Conservation (phyloP, 2,329 filamentous ascomycete genomes). For the Proliferodiscus dingleyae region DNA sequence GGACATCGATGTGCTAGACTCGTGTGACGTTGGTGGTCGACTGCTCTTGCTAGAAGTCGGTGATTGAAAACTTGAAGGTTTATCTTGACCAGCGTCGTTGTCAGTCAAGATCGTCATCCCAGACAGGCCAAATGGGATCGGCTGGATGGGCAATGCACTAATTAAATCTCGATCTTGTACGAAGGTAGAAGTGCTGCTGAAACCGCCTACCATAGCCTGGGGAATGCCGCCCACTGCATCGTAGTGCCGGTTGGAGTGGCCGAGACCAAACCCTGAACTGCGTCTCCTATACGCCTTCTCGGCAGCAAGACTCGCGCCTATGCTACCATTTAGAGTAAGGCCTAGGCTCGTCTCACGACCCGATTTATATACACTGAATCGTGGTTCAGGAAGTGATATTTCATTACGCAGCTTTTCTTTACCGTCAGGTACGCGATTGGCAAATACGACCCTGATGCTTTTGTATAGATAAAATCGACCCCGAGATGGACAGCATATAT, state of each 20-base stretch:
- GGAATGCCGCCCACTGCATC: conserved; percentile 28
- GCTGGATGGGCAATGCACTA: conserved; percentile 37
- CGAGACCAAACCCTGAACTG: conserved; percentile 45
- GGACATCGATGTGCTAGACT: conserved; percentile 23
- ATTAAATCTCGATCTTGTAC: conserved; percentile 22
- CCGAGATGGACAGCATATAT: conserved; percentile 82
- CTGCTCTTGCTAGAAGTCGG: conserved; percentile 30
- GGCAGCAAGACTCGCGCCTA: conserved; percentile 47
- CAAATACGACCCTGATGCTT: conserved; percentile 89
- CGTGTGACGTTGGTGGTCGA: conserved; percentile 31
- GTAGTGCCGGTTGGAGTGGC: conserved; percentile 25
- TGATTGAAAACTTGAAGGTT: conserved; percentile 29
- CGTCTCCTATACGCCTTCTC: conserved; percentile 56
- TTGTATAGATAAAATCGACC: conserved; percentile 89
- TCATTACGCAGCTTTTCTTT: conserved; percentile 92
- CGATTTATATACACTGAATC: conserved; percentile 76
- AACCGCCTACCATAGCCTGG: conserved; percentile 21
- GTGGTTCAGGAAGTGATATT: conserved; percentile 80
- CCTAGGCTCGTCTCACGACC: conserved; percentile 24
- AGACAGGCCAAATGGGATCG: conserved; percentile 46
- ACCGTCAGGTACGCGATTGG: conserved; percentile 90
- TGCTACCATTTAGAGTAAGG: conserved; percentile 32
- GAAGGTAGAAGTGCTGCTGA: conserved; percentile 18
- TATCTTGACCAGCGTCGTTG: conserved; percentile 7
- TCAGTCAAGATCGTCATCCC: conserved; percentile 15